phyloP scores from a whole-genome alignment of 2,329 filamentous ascomycete genomes.

The Camillea tinctor region DNA sequence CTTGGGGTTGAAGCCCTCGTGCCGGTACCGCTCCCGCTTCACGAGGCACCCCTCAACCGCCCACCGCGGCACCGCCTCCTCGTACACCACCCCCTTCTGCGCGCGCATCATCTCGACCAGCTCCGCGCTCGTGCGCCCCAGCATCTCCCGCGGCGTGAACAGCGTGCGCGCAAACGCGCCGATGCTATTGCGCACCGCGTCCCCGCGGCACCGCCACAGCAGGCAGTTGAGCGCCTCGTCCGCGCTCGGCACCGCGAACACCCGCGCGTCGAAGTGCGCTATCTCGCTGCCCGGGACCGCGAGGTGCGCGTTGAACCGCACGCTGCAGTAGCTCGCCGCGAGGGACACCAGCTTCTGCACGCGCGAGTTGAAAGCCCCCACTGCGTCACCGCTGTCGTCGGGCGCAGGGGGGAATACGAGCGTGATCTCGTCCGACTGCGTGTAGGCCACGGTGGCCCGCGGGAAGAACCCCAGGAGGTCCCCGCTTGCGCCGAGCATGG shows the following conservation, averaged over 20 bases:
- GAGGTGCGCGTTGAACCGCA: conserved; percentile 12
- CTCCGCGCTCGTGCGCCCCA: conserved; percentile 9
- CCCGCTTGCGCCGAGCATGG: conserved; percentile 9
- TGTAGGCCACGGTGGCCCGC: conserved; percentile 13
- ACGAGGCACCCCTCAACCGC: conserved; percentile 14
- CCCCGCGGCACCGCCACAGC: conserved; percentile 7
- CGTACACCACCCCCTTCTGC: conserved; percentile 10
- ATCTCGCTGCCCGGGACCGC: not conserved
- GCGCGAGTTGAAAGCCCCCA: conserved; percentile 1
- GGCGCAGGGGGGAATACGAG: conserved; percentile 13
- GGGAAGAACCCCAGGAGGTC: conserved; percentile 11
- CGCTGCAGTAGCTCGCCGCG: conserved; percentile 12
- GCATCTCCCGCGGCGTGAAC: conserved; percentile 3
- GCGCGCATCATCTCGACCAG: conserved; percentile 13
- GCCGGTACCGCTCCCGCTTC: conserved; percentile 10
- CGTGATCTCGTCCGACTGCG: conserved; percentile 13
- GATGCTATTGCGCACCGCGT: conserved; percentile 7
- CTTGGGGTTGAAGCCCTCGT: conserved; percentile 1
- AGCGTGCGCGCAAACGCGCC: conserved; percentile 7
- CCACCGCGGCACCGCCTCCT: conserved; percentile 14
- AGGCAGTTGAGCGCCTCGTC: conserved; percentile 13
- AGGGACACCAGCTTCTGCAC: conserved; percentile 13
- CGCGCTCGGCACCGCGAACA: conserved; percentile 11
- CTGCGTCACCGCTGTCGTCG: no score
- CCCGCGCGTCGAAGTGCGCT: conserved; percentile 12